These are phyloP conservation scores for Globisporangium cystogenes DNA, from an alignment of 352 stramenopile species.

Conservation along the genomic window DNA sequence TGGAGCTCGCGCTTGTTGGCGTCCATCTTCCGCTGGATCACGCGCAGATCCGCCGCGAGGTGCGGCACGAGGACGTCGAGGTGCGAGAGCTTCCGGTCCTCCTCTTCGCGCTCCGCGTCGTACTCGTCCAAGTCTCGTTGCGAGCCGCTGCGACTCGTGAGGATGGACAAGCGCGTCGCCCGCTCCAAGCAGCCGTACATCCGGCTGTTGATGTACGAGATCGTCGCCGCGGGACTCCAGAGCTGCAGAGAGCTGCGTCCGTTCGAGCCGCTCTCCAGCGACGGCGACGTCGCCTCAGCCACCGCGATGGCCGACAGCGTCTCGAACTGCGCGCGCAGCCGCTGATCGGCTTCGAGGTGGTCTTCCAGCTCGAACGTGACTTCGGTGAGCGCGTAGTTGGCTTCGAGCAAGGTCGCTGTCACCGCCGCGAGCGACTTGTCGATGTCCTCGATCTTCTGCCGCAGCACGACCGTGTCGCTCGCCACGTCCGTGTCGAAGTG, in stretches of 20 bases:
- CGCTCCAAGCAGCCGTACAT: conserved; percentile 63
- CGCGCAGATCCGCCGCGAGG: conserved; percentile 37
- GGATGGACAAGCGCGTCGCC: conserved; percentile 16
- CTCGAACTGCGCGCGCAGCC: conserved; percentile 40
- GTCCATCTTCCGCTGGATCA: conserved; percentile 40
- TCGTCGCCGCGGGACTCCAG: conserved; percentile 26
- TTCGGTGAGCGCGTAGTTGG: conserved; percentile 61
- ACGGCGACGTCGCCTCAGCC: conserved; percentile 33
- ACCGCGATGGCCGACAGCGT: conserved; percentile 37
- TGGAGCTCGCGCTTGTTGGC: conserved; percentile 37
- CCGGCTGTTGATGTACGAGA: conserved; percentile 60
- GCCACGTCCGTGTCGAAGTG: conserved; percentile 62
- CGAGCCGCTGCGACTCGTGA: conserved; percentile 14
- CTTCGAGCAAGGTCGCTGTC: conserved; percentile 40
- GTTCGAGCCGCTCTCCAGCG: not conserved
- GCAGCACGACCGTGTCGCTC: conserved; percentile 62
- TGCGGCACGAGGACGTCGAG: conserved; percentile 63
- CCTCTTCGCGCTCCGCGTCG: conserved; percentile 36
- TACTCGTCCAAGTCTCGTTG: conserved; percentile 25
- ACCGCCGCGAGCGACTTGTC: conserved; percentile 51
- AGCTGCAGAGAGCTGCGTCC: conserved; percentile 7
- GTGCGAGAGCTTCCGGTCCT: conserved; percentile 40
- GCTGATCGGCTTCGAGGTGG: conserved; percentile 30
- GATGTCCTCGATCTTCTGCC: conserved; percentile 70
- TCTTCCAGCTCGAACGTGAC: conserved; percentile 61